Evolutionary conservation across 768 basidiomycete species (phyloP).

Genomic region (Saitozyma sp.): DNA sequence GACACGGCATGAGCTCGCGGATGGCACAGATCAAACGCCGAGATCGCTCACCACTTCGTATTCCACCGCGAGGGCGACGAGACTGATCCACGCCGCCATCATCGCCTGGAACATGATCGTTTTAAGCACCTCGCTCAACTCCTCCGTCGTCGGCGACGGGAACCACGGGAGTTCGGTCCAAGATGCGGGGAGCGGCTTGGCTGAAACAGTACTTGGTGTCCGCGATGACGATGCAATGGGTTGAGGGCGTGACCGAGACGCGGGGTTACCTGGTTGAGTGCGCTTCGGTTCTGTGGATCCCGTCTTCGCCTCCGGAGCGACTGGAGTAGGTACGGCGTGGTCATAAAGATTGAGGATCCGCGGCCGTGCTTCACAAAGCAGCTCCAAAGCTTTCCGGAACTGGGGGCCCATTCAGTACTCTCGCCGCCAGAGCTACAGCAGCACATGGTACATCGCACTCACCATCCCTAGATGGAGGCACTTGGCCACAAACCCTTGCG

Average conservation of each 20-base stretch:
- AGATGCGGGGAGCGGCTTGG: conserved; percentile 4
- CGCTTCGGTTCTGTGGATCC: background rate
- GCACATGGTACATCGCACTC: conserved; percentile 2
- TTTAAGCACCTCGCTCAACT: conserved; percentile 11
- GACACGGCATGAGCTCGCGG: too few species aligned
- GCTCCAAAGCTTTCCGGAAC: conserved; percentile 24
- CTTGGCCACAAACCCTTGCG: conserved; percentile 18
- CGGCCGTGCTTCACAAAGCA: conserved; percentile 13
- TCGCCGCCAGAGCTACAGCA: background rate
- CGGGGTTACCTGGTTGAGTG: background rate
- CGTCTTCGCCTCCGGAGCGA: background rate
- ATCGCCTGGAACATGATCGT: conserved; percentile 19
- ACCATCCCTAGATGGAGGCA: conserved; percentile 36
- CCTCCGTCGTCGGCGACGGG: conserved; percentile 8
- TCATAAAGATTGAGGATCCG: background rate
- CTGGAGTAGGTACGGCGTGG: conserved; percentile 1
- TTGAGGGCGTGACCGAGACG: too few species aligned
- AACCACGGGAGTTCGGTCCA: conserved; percentile 19
- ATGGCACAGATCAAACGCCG: too few species aligned
- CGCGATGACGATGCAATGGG: too few species aligned
- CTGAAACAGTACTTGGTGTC: background rate
- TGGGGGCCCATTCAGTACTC: conserved; percentile 6
- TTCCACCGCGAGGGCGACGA: conserved; percentile 4
- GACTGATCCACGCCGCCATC: conserved; percentile 23
- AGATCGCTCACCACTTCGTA: conserved; percentile 2